Evolutionary conservation across 768 basidiomycete species (phyloP).

Genomic region (Termitomyces sp.): DNA sequence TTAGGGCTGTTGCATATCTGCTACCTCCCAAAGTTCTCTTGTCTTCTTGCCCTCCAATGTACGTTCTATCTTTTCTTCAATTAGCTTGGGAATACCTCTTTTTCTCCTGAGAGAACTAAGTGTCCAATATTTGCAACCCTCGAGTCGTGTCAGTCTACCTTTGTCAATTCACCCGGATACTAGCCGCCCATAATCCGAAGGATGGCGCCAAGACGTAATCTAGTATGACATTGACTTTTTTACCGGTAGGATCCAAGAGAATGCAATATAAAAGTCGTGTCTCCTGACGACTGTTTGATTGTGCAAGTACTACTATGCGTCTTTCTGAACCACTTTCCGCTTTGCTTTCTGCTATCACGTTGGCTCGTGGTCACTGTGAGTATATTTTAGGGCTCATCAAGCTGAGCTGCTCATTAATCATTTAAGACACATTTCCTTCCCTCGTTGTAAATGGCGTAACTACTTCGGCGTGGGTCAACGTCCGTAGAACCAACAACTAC

Average conservation of each 20-base stretch:
- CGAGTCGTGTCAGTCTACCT: too few relatives aligned
- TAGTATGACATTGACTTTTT: neutral
- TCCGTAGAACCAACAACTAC: constrained; percentile 42
- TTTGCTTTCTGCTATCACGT: constrained; percentile 2
- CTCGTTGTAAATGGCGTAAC: constrained; percentile 32
- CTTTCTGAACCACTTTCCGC: constrained; percentile 7
- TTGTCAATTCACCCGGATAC: constrained; percentile 12
- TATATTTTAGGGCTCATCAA: neutral
- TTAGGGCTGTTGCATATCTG: neutral
- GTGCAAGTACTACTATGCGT: constrained; percentile 6
- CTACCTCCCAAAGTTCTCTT: too few relatives aligned
- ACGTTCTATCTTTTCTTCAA: neutral
- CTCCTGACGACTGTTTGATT: neutral
- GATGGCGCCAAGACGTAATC: neutral
- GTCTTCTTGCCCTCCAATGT: neutral
- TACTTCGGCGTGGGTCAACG: constrained; percentile 34
- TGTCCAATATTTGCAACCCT: neutral
- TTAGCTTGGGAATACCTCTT: too few relatives aligned
- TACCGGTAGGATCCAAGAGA: neutral
- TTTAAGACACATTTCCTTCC: constrained; percentile 39
- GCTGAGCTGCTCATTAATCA: neutral
- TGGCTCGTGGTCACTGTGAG: constrained; percentile 11
- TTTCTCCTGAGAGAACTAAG: neutral
- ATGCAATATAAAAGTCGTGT: neutral
- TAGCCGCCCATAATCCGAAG: neutral